These are phyloP conservation scores for Artemisia annua DNA, from an alignment of 129 eudicot species.

Conservation along the genomic window DNA sequence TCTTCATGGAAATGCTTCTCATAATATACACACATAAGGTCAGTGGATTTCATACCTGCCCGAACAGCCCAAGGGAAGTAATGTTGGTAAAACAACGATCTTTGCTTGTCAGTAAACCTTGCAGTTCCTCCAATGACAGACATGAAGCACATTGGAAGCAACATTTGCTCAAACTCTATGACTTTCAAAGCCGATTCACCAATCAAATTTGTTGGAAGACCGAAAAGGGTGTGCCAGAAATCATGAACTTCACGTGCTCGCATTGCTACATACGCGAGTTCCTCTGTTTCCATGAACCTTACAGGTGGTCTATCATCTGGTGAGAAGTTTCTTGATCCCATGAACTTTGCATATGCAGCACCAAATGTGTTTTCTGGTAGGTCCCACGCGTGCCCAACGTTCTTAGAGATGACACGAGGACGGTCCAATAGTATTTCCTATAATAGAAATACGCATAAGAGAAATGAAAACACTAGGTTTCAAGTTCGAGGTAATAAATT, in stretches of 20 bases:
- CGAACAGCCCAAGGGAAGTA: conserved; percentile 80
- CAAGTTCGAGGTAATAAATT: not conserved
- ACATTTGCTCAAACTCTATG: conserved; percentile 90
- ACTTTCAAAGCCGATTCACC: conserved; percentile 91
- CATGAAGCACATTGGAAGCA: conserved; percentile 84
- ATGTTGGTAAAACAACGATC: conserved; percentile 62
- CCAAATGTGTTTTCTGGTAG: conserved; percentile 86
- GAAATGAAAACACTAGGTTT: not conserved
- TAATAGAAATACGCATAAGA: not conserved
- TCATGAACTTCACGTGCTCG: conserved; percentile 97
- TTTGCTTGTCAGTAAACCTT: conserved; percentile 68
- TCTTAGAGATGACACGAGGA: conserved; percentile 76
- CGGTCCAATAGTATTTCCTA: conserved; percentile 69
- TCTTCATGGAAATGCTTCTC: conserved; percentile 69
- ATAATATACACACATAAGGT: conserved; percentile 69
- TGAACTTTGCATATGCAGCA: conserved; percentile 90
- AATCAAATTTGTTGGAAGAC: conserved; percentile 80
- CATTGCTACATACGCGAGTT: conserved; percentile 81
- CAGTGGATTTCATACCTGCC: conserved; percentile 58
- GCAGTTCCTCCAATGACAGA: conserved; percentile 89
- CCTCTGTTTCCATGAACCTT: conserved; percentile 94
- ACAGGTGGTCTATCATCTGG: conserved; percentile 95
- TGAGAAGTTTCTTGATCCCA: conserved; percentile 96
- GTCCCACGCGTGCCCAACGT: conserved; percentile 89
- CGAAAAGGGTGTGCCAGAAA: conserved; percentile 94